Evolutionary conservation across 371 early-diverging fungal species (phyloP).

Genomic region (Lichtheimia corymbifera): DNA sequence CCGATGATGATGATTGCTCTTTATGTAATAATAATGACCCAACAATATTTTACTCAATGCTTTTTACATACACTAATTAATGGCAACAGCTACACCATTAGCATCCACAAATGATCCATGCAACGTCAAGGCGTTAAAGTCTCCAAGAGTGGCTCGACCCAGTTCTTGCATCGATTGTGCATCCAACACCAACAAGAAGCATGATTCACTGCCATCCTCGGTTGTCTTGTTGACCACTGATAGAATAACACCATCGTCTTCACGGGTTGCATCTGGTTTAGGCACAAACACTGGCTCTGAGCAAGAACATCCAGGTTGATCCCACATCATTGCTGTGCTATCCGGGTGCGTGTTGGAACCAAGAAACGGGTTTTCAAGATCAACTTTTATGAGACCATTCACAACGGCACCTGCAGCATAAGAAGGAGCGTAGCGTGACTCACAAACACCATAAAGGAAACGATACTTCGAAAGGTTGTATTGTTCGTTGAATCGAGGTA

Average conservation of each 20-base stretch:
- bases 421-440: constrained; percentile 41
- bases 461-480: constrained; percentile 48
- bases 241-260: constrained; percentile 71
- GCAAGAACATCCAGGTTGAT: constrained; percentile 59
- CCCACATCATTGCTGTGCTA: constrained; percentile 42
- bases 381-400: constrained; percentile 59
- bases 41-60: too few species aligned
- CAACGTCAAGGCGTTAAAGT: constrained; percentile 44
- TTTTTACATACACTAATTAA: constrained; percentile 24
- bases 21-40: too few species aligned
- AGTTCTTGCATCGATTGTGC: constrained; percentile 61
- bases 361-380: constrained; percentile 39
- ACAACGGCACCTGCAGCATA: constrained; percentile 50
- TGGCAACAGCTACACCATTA: constrained; percentile 36
- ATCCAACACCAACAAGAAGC: constrained; percentile 63
- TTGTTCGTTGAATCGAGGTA: constrained; percentile 60
- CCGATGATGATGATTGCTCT: too few species aligned
- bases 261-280: constrained; percentile 42
- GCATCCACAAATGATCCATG: constrained; percentile 48
- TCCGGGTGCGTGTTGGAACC: constrained; percentile 32
- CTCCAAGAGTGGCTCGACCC: constrained; percentile 51
- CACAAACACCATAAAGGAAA: constrained; percentile 62
- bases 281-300: constrained; percentile 74
- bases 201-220: constrained; percentile 41
- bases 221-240: constrained; percentile 49